Conservation (phyloP, 331 rosid genomes). For the Pyrus hybrid region DNA sequence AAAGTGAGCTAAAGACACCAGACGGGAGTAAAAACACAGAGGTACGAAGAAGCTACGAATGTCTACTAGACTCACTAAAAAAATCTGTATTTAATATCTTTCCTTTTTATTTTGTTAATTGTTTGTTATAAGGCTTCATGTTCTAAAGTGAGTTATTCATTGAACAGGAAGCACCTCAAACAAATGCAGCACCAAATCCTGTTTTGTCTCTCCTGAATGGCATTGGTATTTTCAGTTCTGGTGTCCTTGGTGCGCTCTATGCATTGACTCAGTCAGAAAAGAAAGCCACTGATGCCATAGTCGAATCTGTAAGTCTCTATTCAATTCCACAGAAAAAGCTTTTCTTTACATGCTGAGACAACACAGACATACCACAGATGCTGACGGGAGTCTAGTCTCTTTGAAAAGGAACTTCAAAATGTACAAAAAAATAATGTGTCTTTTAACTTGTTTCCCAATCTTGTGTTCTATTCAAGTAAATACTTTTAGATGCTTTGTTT, state of each 20-base stretch:
- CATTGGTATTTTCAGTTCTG: slow-evolving; percentile 59
- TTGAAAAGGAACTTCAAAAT: background rate
- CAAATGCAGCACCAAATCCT: slow-evolving; percentile 34
- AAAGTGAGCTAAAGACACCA: slow-evolving; percentile 38
- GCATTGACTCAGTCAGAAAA: slow-evolving; percentile 60
- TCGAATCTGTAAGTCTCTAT: slow-evolving; percentile 65
- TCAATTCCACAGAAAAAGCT: background rate
- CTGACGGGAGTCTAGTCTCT: background rate
- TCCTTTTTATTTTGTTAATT: slow-evolving; percentile 5
- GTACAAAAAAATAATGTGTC: background rate
- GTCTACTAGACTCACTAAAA: slow-evolving; percentile 18
- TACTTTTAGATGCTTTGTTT: slow-evolving; percentile 5
- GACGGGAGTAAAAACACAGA: slow-evolving; percentile 45
- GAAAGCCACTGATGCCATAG: slow-evolving; percentile 29
- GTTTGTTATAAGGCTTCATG: slow-evolving; percentile 17
- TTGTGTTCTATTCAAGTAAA: background rate
- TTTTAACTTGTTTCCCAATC: background rate
- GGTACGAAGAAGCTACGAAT: slow-evolving; percentile 65
- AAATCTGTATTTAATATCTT: slow-evolving; percentile 5
- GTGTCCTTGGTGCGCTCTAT: slow-evolving; percentile 67
- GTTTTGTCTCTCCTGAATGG: slow-evolving; percentile 34
- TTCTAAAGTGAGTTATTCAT: slow-evolving; percentile 27
- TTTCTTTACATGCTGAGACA: background rate
- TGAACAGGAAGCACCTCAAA: slow-evolving; percentile 41
- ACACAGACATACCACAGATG: background rate